Base-by-base conservation (phyloP, 768 basidiomycete species). In the Lactarius indigo region DNA sequence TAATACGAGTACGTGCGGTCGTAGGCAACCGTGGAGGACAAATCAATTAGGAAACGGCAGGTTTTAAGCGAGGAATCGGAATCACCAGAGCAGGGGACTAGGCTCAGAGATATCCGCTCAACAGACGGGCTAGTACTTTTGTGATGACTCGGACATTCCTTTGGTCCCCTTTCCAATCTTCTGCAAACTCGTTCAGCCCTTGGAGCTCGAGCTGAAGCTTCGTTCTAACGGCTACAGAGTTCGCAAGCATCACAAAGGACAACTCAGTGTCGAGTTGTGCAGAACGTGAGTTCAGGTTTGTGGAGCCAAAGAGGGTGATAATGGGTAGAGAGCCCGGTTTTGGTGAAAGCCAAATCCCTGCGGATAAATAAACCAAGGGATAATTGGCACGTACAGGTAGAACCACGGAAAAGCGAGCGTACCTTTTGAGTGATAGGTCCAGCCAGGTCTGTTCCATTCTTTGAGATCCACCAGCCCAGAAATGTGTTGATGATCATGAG, bases 341-440 rank as follows among this genome's bases (percentile, higher is more conserved):
- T 20, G 87, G 86, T 2, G 92, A 91, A 13, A 94, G 74, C 94
- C 94, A 97, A 41, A 95, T 85, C 39, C 94, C 94, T 95, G 65
- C n/a, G 62, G 50, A 30, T 61, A 65, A 44, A 59, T 33, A 39
- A 9, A 31, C 15, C n/a, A 47, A 35, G 26, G 23, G 37, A 20
- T 37, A 35, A 12, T 33, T 31, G 67, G 57, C 35, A 63, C 10
- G 30, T 13, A 9, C 57, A 65, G 23, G 54, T 30, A 23, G 13
- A 50, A 59, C 47, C 41, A 35, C 28, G 10, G 18, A 3, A 23
- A 42, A 23, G 60, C 10, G 37, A 42, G 69, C 76, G 44, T 68
- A 96, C 96, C 97, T 83, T 99, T 99, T 30, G 97, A 92, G 73
- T 99, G 97, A 78, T 99, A 99, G 1, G 97, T 98, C 97, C 97